Evolutionary conservation across 306 rosid genomes (phyloP), one percentile per base, ranked within the genome.

Genomic region (Cotoneaster glaucophyllus): DNA sequence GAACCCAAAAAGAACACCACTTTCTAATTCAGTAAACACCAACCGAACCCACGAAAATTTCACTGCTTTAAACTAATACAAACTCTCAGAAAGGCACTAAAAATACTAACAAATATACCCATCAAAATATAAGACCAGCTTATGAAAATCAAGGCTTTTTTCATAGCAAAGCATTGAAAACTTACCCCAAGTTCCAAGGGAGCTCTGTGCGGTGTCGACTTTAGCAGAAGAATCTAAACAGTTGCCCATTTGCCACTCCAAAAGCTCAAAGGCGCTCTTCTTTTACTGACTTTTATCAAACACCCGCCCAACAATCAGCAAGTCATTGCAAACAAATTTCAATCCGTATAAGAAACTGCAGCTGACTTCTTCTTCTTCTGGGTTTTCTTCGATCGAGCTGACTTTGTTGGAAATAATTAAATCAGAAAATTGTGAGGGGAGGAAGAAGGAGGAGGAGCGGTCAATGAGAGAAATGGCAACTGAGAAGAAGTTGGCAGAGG

Each of bases 151-250:
- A 73, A 62, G 37, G 24, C 3, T 29, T 44, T 25, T 25, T 66
- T 41, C 56, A 37, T 2, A 64, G 43, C 32, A 13, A 64, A 53
- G 10, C 28, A 62, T 19, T 68, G 4, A 69, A 25, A 57, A 56
- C 22, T 62, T 82, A 94, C 98, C 97, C 74, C 80, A 86, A 79
- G 83, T 86, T 61, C 86, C 79, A 79, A 75, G 81, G 43, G 90
- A 82, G 74, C 85, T 86, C 57, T 85, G 98, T 43, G 90, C 84
- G 3, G 82, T 76, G 74, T 94, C 91, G 52, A 91, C 84, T 84
- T 85, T 91, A 41, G 97, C 96, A 67, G 97, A 90, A 71, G 94
- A 92, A 91, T 59, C 86, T 31, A 91, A 50, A 78, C 98, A 91
- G 86, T 94, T 94, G 73, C 98, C 98, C 97, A 94, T 94, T 65